Conservation (phyloP, 257 asterid genomes). For the Cruciata laevipes region DNA sequence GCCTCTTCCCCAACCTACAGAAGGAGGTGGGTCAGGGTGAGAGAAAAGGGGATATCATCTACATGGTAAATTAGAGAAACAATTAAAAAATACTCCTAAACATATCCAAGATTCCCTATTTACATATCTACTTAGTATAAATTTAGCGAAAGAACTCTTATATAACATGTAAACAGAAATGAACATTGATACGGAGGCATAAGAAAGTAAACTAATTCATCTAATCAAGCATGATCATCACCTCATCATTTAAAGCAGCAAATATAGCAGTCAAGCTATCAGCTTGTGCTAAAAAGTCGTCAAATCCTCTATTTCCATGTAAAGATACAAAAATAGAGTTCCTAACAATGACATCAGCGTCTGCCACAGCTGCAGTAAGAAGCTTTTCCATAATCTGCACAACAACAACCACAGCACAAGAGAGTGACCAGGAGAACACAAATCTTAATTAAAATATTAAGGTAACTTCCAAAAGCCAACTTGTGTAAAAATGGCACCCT, state of each 20-base stretch:
- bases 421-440: not conserved
- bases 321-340: constrained; percentile 75
- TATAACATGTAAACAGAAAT: not conserved
- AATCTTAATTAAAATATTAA: not conserved
- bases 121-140: too few species aligned
- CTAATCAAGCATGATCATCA: constrained; percentile 11
- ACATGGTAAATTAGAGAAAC: not conserved
- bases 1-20: not conserved
- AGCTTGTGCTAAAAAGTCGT: constrained; percentile 93
- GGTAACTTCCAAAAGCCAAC: not conserved
- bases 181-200: not conserved
- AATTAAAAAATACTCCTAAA: not conserved
- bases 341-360: constrained; percentile 89
- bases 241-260: constrained; percentile 99
- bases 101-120: too few species aligned
- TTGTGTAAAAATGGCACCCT: not conserved
- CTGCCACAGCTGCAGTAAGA: constrained; percentile 92
- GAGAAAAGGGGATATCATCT: not conserved
- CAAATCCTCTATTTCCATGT: constrained; percentile 73
- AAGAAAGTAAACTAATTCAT: not conserved
- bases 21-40: not conserved
- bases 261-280: constrained; percentile 93
- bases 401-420: constrained; percentile 3
- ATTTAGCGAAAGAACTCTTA: too few species aligned
- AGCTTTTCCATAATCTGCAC: constrained; percentile 88